Percentiles rank a stretch among this genome's conserved stretches.
Conservation (phyloP, 768 basidiomycete genomes). For the Leccinum rimulosum region DNA sequence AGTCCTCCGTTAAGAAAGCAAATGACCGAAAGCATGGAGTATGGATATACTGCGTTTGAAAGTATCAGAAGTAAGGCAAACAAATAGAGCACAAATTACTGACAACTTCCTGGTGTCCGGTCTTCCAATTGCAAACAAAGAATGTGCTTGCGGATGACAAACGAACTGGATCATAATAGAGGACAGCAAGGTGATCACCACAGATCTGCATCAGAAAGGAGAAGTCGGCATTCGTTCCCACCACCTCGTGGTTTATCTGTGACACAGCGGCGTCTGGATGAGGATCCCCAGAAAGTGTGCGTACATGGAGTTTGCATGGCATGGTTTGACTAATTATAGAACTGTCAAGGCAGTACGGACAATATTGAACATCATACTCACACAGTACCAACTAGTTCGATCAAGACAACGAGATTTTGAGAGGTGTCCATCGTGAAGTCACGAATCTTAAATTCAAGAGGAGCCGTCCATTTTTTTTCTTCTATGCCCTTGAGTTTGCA, state of each 20-base stretch:
- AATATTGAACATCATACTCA: conserved; percentile 11
- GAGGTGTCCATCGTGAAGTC: conserved; percentile 39
- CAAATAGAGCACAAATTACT: conserved; percentile 5
- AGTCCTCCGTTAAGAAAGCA: conserved; percentile 33
- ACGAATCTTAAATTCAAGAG: conserved; percentile 27
- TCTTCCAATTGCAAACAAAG: conserved; percentile 37
- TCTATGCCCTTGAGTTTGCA: conserved; percentile 30
- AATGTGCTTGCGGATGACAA: conserved; percentile 14
- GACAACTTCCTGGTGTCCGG: conserved; percentile 29
- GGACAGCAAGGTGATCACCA: conserved; percentile 29
- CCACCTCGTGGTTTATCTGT: conserved; percentile 14
- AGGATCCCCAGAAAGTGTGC: conserved; percentile 28
- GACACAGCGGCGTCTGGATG: conserved; percentile 23
- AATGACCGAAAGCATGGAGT: conserved; percentile 29
- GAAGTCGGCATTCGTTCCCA: conserved; percentile 1
- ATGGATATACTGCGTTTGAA: conserved; percentile 19
- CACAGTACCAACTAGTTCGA: conserved; percentile 24
- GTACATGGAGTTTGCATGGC: conserved; percentile 27
- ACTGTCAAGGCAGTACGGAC: background rate
- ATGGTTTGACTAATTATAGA: conserved; percentile 14
- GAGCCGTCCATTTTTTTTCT: conserved; percentile 27
- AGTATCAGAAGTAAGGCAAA: conserved; percentile 1
- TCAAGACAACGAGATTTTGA: conserved; percentile 33
- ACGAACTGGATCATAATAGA: conserved; percentile 19
- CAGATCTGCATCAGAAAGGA: conserved; percentile 33